Conservation (phyloP, 116 monocot genomes). For the Papilionanthe hybrid region DNA sequence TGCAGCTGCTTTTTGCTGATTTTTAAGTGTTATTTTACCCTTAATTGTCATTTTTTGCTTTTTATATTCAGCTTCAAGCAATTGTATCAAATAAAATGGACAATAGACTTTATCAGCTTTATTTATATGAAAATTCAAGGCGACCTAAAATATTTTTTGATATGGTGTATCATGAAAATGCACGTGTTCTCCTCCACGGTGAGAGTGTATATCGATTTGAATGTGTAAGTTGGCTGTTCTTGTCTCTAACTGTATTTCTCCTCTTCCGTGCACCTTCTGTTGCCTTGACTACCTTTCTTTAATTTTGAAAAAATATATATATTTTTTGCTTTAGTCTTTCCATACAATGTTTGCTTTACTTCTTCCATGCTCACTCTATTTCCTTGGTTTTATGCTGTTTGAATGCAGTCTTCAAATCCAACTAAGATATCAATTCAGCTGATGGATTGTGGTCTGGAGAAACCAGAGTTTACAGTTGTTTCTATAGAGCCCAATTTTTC, state of each 20-base stretch:
- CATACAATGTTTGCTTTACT: no score
- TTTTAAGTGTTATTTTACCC: not conserved
- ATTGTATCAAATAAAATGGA: slow-evolving; percentile 70
- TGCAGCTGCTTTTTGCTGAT: slow-evolving; percentile 1
- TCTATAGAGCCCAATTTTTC: slow-evolving; percentile 70
- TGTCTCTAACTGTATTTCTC: no score
- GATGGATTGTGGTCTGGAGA: slow-evolving; percentile 65
- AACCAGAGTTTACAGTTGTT: slow-evolving; percentile 53
- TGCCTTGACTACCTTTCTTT: no score
- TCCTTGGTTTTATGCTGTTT: not conserved
- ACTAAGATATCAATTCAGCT: slow-evolving; percentile 62
- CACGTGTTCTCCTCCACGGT: slow-evolving; percentile 66
- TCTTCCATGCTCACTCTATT: not conserved
- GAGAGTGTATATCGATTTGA: slow-evolving; percentile 72
- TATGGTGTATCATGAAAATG: slow-evolving; percentile 81
- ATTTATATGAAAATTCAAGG: slow-evolving; percentile 74
- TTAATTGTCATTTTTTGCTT: not conserved
- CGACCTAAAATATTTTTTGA: slow-evolving; percentile 50
- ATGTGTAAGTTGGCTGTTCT: slow-evolving; percentile 46
- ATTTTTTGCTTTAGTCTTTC: no score
- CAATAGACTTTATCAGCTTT: slow-evolving; percentile 76
- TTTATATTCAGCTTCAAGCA: slow-evolving; percentile 66
- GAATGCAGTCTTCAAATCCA: slow-evolving; percentile 36
- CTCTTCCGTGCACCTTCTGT: no score
- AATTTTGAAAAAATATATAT: no score